Percentiles rank a stretch among this genome's conserved stretches.
Evolutionary conservation across 164 flowering plant species (phyloP).

Genomic region (Berberis thunbergii): DNA sequence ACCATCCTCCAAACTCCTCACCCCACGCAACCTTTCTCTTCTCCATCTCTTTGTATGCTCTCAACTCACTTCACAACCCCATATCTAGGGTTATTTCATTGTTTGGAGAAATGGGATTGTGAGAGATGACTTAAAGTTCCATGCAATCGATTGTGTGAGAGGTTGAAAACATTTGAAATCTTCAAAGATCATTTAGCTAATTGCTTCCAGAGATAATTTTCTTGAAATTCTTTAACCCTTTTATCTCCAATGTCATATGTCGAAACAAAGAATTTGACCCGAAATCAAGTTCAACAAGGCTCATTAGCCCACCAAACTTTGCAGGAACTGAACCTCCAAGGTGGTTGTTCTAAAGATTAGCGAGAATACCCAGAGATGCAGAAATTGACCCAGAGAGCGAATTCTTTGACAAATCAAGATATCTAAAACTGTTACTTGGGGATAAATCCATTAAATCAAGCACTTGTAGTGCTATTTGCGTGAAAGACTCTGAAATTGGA

Average conservation of each 20-base stretch:
- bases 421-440: conserved; percentile 32
- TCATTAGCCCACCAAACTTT: conserved; percentile 39
- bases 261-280: conserved; percentile 52
- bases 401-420: conserved; percentile 34
- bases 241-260: conserved; percentile 37
- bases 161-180: conserved; percentile 29
- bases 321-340: conserved; percentile 40
- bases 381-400: conserved; percentile 38
- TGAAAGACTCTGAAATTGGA: conserved; percentile 63
- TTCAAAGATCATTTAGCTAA: conserved; percentile 31
- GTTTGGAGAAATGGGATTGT: too few relatives aligned
- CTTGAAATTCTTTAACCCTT: conserved; percentile 39
- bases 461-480: conserved; percentile 30
- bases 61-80: too few relatives aligned
- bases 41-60: too few relatives aligned
- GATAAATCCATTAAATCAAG: conserved; percentile 56
- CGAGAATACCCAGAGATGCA: conserved; percentile 16
- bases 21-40: too few relatives aligned
- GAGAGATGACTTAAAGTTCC: conserved; percentile 30
- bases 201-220: conserved; percentile 30
- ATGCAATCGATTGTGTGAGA: conserved; percentile 58
- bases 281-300: conserved; percentile 54
- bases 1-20: too few relatives aligned
- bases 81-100: too few relatives aligned
- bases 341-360: conserved; percentile 41